phyloP scores from a whole-genome alignment of 495 filamentous ascomycete species.

The Barbatosphaeria neglecta region DNA sequence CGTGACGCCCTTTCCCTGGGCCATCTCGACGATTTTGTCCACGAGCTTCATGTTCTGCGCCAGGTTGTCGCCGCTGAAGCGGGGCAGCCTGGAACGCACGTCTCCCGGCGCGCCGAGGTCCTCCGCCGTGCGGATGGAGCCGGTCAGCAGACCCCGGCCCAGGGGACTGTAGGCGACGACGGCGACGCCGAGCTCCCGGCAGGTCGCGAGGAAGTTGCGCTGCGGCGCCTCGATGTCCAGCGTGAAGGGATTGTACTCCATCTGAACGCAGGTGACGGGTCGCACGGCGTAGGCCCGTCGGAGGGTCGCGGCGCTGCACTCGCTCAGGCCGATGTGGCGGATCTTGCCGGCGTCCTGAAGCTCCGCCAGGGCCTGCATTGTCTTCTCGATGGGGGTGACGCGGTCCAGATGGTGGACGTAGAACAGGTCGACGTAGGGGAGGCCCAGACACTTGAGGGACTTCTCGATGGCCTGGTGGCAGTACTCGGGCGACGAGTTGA shows the following conservation, averaged over 20 bases:
- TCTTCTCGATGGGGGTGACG: constrained; percentile 46
- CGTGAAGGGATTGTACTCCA: constrained; percentile 52
- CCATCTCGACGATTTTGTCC: constrained; percentile 48
- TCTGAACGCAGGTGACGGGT: constrained; percentile 47
- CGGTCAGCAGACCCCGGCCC: constrained; percentile 47
- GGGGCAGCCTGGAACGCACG: too few relatives aligned
- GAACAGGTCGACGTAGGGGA: constrained; percentile 41
- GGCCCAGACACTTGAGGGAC: constrained; percentile 32
- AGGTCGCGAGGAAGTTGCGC: constrained; percentile 37
- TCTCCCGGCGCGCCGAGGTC: too few relatives aligned
- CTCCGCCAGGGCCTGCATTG: constrained; percentile 28
- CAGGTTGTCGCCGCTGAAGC: constrained; percentile 26
- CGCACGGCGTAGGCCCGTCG: constrained; percentile 48
- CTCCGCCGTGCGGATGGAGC: constrained; percentile 27
- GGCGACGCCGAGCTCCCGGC: constrained; percentile 50
- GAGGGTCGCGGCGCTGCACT: constrained; percentile 42
- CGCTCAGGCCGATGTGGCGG: constrained; percentile 44
- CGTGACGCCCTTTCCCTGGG: constrained; percentile 50
- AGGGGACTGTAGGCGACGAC: constrained; percentile 53
- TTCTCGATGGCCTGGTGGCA: constrained; percentile 28
- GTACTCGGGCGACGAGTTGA: constrained; percentile 35
- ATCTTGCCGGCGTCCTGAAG: constrained; percentile 30
- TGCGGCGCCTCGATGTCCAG: constrained; percentile 42
- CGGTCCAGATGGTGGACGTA: constrained; percentile 38
- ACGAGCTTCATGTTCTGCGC: constrained; percentile 58